A percentile compares a stretch with the other conserved stretches of the same genome.
Evolutionary conservation across 2,329 filamentous ascomycete species (phyloP).

Genomic region (Penicillium sumatraense): DNA sequence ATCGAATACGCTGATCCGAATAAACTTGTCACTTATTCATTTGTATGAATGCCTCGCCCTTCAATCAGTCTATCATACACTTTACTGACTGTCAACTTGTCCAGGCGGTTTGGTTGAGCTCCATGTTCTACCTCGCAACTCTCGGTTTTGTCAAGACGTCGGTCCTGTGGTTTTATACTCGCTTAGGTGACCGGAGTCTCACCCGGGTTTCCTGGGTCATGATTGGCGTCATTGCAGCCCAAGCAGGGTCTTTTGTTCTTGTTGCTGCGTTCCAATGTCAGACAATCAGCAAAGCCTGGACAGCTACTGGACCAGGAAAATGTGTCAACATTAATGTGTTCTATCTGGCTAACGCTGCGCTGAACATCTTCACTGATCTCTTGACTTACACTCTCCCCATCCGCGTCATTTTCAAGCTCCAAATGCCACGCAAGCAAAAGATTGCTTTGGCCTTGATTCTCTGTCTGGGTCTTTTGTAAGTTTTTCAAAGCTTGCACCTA

Average conservation of each 20-base stretch:
- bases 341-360: slow-evolving; percentile 59
- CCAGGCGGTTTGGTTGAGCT: slow-evolving; percentile 53
- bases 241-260: slow-evolving; percentile 48
- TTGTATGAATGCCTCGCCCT: slow-evolving; percentile 18
- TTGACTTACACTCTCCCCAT: slow-evolving; percentile 59
- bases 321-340: slow-evolving; percentile 57
- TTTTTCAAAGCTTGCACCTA: neutral
- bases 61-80: neutral
- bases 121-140: slow-evolving; percentile 54
- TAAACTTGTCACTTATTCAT: slow-evolving; percentile 20
- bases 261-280: slow-evolving; percentile 51
- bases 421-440: slow-evolving; percentile 54
- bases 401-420: slow-evolving; percentile 50
- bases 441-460: slow-evolving; percentile 55
- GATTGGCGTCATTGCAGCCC: slow-evolving; percentile 45
- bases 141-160: slow-evolving; percentile 56
- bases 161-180: slow-evolving; percentile 51
- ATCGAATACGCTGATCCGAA: slow-evolving; percentile 12
- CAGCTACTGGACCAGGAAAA: slow-evolving; percentile 36
- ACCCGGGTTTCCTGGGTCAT: slow-evolving; percentile 44
- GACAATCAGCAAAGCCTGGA: slow-evolving; percentile 48
- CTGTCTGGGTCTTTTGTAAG: slow-evolving; percentile 53
- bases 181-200: slow-evolving; percentile 46
- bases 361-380: slow-evolving; percentile 66
- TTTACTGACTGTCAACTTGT: neutral